These are phyloP conservation scores for Yarrowia porcina DNA, from an alignment of 805 yeast species.

Conservation along the genomic window DNA sequence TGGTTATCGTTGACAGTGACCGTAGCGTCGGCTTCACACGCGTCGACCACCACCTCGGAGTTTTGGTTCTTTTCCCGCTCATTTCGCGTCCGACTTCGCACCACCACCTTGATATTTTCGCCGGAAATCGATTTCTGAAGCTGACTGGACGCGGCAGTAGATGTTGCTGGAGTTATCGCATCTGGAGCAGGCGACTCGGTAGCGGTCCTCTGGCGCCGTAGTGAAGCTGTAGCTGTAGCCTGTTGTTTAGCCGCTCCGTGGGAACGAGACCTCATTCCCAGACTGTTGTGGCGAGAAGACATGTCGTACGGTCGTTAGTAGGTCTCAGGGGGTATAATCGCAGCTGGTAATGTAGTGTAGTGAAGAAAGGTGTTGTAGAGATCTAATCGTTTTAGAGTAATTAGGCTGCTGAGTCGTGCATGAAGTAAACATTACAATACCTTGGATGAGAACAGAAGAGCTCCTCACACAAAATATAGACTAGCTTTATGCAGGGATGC, in stretches of 20 bases:
- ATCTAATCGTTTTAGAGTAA: constrained; percentile 1
- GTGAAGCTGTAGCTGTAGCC: neutral
- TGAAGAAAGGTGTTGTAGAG: neutral
- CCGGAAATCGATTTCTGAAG: constrained; percentile 31
- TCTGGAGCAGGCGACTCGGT: constrained; percentile 15
- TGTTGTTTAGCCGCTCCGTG: neutral
- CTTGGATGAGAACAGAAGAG: neutral
- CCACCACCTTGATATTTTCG: constrained; percentile 57
- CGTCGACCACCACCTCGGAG: constrained; percentile 59
- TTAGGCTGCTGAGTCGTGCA: constrained; percentile 17
- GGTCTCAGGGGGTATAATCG: neutral
- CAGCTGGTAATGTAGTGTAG: neutral
- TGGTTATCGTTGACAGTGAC: constrained; percentile 21
- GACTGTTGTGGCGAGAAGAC: constrained; percentile 17
- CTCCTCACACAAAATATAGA: neutral
- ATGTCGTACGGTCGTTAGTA: neutral
- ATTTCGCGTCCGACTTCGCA: constrained; percentile 61
- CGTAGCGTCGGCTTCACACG: constrained; percentile 39
- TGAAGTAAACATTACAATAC: constrained; percentile 20
- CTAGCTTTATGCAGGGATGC: neutral
- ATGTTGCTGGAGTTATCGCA: neutral
- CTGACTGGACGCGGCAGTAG: neutral
- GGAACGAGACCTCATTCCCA: constrained; percentile 2
- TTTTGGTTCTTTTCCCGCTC: constrained; percentile 55
- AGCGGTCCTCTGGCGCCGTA: neutral